Conservation (phyloP, 805 yeast species). For the Candida nemodendra region DNA sequence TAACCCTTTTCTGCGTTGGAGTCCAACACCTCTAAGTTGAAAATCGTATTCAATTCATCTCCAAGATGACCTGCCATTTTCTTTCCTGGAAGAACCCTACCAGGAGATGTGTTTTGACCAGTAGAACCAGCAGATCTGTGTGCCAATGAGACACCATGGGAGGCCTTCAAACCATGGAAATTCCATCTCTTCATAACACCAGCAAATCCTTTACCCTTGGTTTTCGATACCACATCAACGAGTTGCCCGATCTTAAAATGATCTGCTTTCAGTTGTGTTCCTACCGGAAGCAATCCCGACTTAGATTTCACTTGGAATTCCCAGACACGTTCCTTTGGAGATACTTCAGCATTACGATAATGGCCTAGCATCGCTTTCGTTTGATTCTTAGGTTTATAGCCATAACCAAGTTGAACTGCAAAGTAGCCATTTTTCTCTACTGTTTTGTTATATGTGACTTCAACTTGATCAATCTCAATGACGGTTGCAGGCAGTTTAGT, state of each 20-base stretch:
- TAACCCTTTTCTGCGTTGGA: slow-evolving; percentile 81
- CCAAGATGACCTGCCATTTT: slow-evolving; percentile 99
- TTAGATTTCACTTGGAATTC: slow-evolving; percentile 79
- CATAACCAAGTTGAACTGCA: slow-evolving; percentile 87
- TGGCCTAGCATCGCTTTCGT: slow-evolving; percentile 70
- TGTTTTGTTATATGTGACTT: slow-evolving; percentile 75
- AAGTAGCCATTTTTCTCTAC: slow-evolving; percentile 71
- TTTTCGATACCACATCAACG: slow-evolving; percentile 74
- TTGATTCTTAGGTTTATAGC: slow-evolving; percentile 64
- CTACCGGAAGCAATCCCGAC: slow-evolving; percentile 67
- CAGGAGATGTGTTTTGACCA: slow-evolving; percentile 95
- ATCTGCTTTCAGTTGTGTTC: slow-evolving; percentile 77
- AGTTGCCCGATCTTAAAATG: slow-evolving; percentile 80
- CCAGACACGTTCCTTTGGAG: slow-evolving; percentile 72
- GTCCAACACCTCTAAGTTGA: slow-evolving; percentile 73
- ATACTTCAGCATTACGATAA: slow-evolving; percentile 72
- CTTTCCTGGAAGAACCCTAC: slow-evolving; percentile 93
- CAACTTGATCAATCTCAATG: slow-evolving; percentile 82
- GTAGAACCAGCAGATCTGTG: slow-evolving; percentile 97
- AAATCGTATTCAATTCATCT: slow-evolving; percentile 65
- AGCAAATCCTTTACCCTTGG: slow-evolving; percentile 95
- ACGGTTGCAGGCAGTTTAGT: slow-evolving; percentile 79
- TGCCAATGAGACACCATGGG: slow-evolving; percentile 92
- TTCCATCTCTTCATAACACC: slow-evolving; percentile 98
- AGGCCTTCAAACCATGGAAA: slow-evolving; percentile 83